phyloP scores from a whole-genome alignment of 2,329 filamentous ascomycete genomes.

The Colletotrichum zoysiae region DNA sequence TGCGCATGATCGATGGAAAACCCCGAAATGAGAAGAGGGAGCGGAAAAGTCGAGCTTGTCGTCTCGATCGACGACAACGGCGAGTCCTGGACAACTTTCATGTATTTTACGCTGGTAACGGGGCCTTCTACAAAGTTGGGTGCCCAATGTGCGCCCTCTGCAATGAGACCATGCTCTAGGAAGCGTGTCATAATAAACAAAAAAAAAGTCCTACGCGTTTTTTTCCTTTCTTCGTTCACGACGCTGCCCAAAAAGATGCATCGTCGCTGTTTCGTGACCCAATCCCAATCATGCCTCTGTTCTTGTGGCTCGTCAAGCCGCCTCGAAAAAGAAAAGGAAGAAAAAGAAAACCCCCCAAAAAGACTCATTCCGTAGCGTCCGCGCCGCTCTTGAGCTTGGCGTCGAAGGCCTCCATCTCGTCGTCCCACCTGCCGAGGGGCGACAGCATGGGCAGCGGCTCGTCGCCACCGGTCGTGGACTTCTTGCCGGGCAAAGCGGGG shows the following conservation, averaged over 20 bases:
- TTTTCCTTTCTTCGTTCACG: background rate
- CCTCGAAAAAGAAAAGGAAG: too few species aligned
- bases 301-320: background rate
- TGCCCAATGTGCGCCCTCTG: background rate
- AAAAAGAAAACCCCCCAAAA: too few species aligned
- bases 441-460: slow-evolving; percentile 50
- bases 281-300: background rate
- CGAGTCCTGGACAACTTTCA: slow-evolving; percentile 8
- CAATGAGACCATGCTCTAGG: slow-evolving; percentile 3
- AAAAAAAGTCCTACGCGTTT: background rate
- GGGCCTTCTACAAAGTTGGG: slow-evolving; percentile 16
- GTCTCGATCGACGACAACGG: background rate
- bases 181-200: slow-evolving; percentile 12
- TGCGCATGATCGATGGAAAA: background rate
- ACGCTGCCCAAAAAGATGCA: background rate
- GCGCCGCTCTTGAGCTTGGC: slow-evolving; percentile 42
- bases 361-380: slow-evolving; percentile 16
- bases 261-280: slow-evolving; percentile 19
- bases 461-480: slow-evolving; percentile 6
- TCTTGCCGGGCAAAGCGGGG: slow-evolving; percentile 52
- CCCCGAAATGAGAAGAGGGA: background rate
- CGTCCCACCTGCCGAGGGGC: slow-evolving; percentile 64
- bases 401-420: slow-evolving; percentile 68
- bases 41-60: background rate
- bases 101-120: slow-evolving; percentile 23